Conservation (phyloP, 805 yeast species). For the Candida stauntonica region DNA sequence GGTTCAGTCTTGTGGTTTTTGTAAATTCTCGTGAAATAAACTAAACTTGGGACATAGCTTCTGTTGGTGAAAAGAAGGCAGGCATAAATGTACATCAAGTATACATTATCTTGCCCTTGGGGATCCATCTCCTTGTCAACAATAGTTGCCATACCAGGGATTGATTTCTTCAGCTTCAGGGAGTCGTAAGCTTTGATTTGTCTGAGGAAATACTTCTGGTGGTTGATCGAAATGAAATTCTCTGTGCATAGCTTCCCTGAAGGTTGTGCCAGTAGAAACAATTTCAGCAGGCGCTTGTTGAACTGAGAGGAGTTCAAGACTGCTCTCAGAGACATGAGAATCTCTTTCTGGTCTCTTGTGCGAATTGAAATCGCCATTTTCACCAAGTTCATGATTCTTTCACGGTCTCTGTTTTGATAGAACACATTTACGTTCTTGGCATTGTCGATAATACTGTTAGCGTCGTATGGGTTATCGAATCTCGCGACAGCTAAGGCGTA, state of each 20-base stretch:
- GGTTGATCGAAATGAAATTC: slow-evolving; percentile 68
- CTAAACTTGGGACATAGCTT: slow-evolving; percentile 78
- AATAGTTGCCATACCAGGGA: slow-evolving; percentile 78
- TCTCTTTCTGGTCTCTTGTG: slow-evolving; percentile 47
- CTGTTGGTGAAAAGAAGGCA: slow-evolving; percentile 75
- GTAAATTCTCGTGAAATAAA: slow-evolving; percentile 70
- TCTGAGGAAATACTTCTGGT: slow-evolving; percentile 85
- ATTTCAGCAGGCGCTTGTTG: slow-evolving; percentile 58
- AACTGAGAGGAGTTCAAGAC: slow-evolving; percentile 71
- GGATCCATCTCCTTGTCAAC: slow-evolving; percentile 46
- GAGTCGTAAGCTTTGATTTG: slow-evolving; percentile 89
- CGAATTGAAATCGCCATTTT: slow-evolving; percentile 55
- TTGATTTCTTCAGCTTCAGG: slow-evolving; percentile 44
- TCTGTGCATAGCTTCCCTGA: slow-evolving; percentile 57
- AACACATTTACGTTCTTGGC: slow-evolving; percentile 81
- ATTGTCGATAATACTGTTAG: slow-evolving; percentile 63
- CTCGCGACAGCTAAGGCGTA: slow-evolving; percentile 65
- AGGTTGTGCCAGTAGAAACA: slow-evolving; percentile 64
- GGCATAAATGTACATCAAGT: slow-evolving; percentile 74
- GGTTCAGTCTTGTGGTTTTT: slow-evolving; percentile 70
- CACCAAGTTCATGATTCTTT: slow-evolving; percentile 56
- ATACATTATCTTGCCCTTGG: slow-evolving; percentile 50
- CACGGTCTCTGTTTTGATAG: slow-evolving; percentile 56
- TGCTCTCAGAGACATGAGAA: slow-evolving; percentile 55
- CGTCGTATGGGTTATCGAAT: slow-evolving; percentile 56